Evolutionary conservation across 345 rosid species (phyloP).

Genomic region (Eucalyptus sp.): DNA sequence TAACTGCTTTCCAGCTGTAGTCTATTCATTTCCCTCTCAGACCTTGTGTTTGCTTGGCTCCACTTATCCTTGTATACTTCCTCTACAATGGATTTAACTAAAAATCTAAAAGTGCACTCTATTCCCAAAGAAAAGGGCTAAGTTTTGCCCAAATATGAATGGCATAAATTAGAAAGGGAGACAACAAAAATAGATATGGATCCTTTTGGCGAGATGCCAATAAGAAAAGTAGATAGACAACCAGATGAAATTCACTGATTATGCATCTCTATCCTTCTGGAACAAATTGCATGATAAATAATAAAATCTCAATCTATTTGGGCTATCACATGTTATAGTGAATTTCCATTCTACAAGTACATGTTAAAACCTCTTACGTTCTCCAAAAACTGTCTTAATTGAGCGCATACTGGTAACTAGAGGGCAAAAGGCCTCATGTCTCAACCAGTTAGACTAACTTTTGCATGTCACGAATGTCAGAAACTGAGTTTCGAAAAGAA

Average conservation of each 20-base stretch:
- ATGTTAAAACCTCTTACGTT: not conserved
- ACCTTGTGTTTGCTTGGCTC: not conserved
- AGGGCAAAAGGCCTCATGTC: not conserved
- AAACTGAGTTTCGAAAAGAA: not conserved
- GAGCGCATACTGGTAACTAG: not conserved
- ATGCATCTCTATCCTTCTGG: not conserved
- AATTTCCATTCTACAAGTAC: not conserved
- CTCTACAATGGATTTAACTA: not conserved
- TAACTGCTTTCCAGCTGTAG: not conserved
- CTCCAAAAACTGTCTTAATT: not conserved
- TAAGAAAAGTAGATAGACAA: not conserved
- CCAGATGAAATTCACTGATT: not conserved
- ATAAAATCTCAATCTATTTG: not conserved
- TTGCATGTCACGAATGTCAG: not conserved
- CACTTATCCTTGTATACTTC: not conserved
- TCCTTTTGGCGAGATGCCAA: not conserved
- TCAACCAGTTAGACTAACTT: not conserved
- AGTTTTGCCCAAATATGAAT: not conserved
- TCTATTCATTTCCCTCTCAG: not conserved
- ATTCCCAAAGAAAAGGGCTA: not conserved
- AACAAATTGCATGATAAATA: not conserved
- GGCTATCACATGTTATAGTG: not conserved
- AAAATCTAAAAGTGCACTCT: not conserved
- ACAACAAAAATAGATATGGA: not conserved
- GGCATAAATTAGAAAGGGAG: not conserved